Base-by-base conservation (phyloP, 768 basidiomycete species). In the Collybia mongolica region DNA sequence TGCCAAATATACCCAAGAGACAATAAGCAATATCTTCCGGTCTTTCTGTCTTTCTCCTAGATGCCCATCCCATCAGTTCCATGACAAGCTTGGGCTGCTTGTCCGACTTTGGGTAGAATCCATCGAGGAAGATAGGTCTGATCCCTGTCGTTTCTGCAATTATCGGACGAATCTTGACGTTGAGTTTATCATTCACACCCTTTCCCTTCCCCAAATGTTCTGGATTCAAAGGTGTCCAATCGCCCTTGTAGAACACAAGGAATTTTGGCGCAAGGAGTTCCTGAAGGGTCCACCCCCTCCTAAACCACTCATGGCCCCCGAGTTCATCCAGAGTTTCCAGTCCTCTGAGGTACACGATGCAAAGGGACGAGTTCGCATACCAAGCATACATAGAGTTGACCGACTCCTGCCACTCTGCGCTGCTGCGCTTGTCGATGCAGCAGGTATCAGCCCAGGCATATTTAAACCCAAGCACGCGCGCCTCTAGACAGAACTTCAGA, bases 351-450 rank as follows among this genome's bases (percentile, higher is more conserved):
- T 45, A 36, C 7, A 45, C 44, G 19, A 45, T 45, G 44, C 44
- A 45, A 20, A 45, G 19, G 17, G 32, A 36, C 11, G 44, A 29
- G 12, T 36, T 18, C 9, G 29, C 36, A 36, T 45, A 45, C 44
- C 44, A 45, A 8, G 32, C 32, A 36, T 35, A 45, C 44, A 45
- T 45, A 6, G 44, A 35, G 18, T 45, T 45, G n/a, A 45, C 14
- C 14, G 44, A 45, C 18, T 45, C 44, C 18, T 45, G 44, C 19
- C 36, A 19, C 36, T 45, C 44, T 6, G 44, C 32, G 18, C 44
- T 45, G 18, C 44, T 45, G 12, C 29, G 32, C 19, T 20, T 35
- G 15, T 45, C 44, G 7, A 45, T 45, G 17, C 44, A 45, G 32
- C 44, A 45, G 29, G 29, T 45, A 22, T 45, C 44, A 2, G 44